Percentiles rank a stretch among this genome's conserved stretches.
Conservation (phyloP, 1,139 yeast species). For the Arxiozyma telluris region DNA sequence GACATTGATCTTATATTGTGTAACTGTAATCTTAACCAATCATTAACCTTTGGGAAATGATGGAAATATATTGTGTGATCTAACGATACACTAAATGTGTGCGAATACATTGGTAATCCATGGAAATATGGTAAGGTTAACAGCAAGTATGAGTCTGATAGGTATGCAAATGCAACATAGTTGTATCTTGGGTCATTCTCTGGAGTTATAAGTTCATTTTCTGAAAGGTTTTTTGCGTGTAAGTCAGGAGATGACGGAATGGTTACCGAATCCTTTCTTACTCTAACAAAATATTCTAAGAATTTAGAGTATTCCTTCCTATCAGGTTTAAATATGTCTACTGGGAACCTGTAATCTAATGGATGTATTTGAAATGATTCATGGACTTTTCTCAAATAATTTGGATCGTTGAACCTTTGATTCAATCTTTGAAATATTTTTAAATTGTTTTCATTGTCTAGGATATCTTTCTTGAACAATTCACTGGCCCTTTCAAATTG, state of each 20-base stretch:
- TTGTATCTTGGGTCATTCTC: conserved; percentile 33
- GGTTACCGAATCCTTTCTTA: conserved; percentile 13
- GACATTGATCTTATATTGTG: conserved; percentile 45
- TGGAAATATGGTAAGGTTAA: conserved; percentile 42
- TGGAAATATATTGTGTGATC: conserved; percentile 68
- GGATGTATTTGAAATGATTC: conserved; percentile 33
- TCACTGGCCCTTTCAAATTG: conserved; percentile 6
- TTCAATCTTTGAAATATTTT: not conserved
- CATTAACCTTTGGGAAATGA: conserved; percentile 41
- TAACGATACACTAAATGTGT: conserved; percentile 47
- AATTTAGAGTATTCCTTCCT: conserved; percentile 11
- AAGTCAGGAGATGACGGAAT: conserved; percentile 28
- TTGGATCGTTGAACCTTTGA: not conserved
- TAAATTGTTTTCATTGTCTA: conserved; percentile 8
- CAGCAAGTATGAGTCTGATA: conserved; percentile 53
- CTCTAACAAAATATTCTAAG: conserved; percentile 22
- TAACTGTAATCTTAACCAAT: conserved; percentile 48
- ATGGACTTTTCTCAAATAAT: conserved; percentile 9
- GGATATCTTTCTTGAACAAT: conserved; percentile 28
- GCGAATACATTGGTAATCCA: conserved; percentile 34
- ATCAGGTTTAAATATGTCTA: conserved; percentile 32
- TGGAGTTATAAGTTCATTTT: conserved; percentile 13
- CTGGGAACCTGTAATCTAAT: conserved; percentile 38
- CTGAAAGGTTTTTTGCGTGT: conserved; percentile 12
- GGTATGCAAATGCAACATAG: conserved; percentile 53